Conservation (phyloP, 768 basidiomycete genomes). For the Pleurotus giganteus region DNA sequence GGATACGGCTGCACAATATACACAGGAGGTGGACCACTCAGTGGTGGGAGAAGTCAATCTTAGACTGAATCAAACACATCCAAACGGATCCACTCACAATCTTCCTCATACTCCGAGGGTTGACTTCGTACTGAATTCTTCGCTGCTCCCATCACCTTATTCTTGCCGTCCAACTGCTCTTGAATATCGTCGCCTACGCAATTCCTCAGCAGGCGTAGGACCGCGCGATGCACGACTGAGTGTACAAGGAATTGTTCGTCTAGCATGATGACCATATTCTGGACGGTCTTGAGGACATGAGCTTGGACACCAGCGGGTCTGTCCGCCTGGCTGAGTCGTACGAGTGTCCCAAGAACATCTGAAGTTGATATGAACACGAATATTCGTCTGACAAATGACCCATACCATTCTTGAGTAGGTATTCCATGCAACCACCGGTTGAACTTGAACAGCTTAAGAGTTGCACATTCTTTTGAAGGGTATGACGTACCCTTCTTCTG, state of each 20-base stretch:
- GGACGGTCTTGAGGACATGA: slow-evolving; percentile 82
- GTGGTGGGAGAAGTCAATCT: slow-evolving; percentile 10
- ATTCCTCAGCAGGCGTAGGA: slow-evolving; percentile 77
- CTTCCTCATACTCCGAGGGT: slow-evolving; percentile 89
- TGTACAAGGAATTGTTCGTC: slow-evolving; percentile 95
- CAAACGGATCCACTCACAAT: slow-evolving; percentile 51
- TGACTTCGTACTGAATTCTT: slow-evolving; percentile 61
- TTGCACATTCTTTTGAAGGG: not conserved
- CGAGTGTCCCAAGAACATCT: slow-evolving; percentile 86
- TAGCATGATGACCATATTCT: slow-evolving; percentile 87
- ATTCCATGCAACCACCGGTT: slow-evolving; percentile 89
- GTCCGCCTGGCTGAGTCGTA: slow-evolving; percentile 81
- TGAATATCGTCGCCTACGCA: slow-evolving; percentile 93
- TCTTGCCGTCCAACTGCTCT: slow-evolving; percentile 79
- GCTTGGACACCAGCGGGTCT: slow-evolving; percentile 89
- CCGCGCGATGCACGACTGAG: slow-evolving; percentile 85
- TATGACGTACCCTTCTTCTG: slow-evolving; percentile 79
- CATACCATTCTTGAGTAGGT: slow-evolving; percentile 84
- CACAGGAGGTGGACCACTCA: slow-evolving; percentile 90
- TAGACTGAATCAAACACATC: not conserved
- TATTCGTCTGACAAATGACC: slow-evolving; percentile 1
- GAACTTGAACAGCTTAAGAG: slow-evolving; percentile 43
- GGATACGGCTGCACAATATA: slow-evolving; percentile 88
- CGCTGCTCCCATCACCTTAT: slow-evolving; percentile 81
- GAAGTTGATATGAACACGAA: slow-evolving; percentile 10